Evolutionary conservation across 2,329 filamentous ascomycete genomes (phyloP).

Genomic region (Alternaria brassicicola): DNA sequence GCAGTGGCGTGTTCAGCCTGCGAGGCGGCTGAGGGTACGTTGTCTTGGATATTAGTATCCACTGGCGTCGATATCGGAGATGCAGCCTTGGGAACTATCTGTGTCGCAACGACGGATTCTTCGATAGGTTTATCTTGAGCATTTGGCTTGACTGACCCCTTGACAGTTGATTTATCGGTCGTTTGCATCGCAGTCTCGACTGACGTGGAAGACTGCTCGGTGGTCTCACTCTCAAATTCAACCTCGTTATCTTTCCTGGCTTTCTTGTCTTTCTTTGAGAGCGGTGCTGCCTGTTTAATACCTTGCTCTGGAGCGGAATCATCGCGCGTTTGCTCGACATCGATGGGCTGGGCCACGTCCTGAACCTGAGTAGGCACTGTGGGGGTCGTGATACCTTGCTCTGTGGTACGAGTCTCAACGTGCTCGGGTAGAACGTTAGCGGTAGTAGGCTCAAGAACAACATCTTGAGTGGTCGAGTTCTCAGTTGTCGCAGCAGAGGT

Average conservation of each 20-base stretch:
- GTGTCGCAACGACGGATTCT: conserved; percentile 1
- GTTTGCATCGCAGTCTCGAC: conserved; percentile 6
- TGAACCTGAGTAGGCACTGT: background rate
- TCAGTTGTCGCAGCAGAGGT: background rate
- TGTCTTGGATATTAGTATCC: conserved; percentile 1
- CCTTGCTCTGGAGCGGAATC: background rate
- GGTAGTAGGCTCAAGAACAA: background rate
- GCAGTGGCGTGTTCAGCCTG: background rate
- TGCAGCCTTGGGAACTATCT: background rate
- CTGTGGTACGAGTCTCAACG: background rate
- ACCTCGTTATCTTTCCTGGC: conserved; percentile 29
- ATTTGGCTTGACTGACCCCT: background rate
- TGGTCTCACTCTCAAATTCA: conserved; percentile 12
- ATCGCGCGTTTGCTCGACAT: background rate
- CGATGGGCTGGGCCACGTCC: background rate
- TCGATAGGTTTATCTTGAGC: background rate
- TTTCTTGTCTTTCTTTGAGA: conserved; percentile 35
- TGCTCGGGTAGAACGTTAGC: background rate
- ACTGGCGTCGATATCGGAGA: conserved; percentile 7
- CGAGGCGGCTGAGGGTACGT: background rate
- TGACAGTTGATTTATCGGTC: background rate
- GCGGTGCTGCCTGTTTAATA: conserved; percentile 7
- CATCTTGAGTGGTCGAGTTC: background rate
- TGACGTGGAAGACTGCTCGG: background rate
- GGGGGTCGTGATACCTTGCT: background rate